A percentile compares a stretch with the other conserved stretches of the same genome.
These are phyloP conservation scores for Elymus sibiricus DNA, from an alignment of 176 grass and related monocot species.

Conservation along the genomic window DNA sequence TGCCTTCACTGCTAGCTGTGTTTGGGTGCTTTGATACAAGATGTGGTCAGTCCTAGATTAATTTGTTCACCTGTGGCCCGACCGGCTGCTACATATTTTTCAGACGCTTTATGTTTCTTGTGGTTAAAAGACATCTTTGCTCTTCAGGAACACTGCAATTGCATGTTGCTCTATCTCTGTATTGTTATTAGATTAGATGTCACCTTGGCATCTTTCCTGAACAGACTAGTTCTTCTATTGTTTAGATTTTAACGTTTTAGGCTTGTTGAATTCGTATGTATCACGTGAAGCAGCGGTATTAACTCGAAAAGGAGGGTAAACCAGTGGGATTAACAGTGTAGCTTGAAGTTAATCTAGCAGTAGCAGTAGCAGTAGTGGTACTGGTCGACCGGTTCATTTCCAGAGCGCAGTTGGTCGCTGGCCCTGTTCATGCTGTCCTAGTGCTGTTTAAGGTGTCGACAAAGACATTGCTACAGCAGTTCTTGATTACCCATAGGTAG, in stretches of 20 bases:
- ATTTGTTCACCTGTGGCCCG: background rate
- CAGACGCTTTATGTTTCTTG: constrained; percentile 18
- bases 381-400: background rate
- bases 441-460: background rate
- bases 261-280: background rate
- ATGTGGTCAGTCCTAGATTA: background rate
- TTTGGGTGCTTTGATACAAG: background rate
- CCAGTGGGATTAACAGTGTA: background rate
- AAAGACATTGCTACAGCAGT: constrained; percentile 13
- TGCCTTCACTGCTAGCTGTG: background rate
- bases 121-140: background rate
- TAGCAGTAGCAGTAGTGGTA: background rate
- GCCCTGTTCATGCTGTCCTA: constrained; percentile 16
- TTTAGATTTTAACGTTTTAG: background rate
- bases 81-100: background rate
- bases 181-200: background rate
- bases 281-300: background rate
- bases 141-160: too few species aligned
- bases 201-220: background rate
- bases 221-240: constrained; percentile 8
- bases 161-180: background rate
- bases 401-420: background rate
- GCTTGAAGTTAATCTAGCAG: constrained; percentile 10
- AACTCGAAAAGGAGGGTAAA: background rate
- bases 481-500: background rate